Evolutionary conservation across 371 early-diverging fungal genomes (phyloP), one percentile per base, ranked within the genome.

Genomic region (Lichtheimia ramosa): DNA sequence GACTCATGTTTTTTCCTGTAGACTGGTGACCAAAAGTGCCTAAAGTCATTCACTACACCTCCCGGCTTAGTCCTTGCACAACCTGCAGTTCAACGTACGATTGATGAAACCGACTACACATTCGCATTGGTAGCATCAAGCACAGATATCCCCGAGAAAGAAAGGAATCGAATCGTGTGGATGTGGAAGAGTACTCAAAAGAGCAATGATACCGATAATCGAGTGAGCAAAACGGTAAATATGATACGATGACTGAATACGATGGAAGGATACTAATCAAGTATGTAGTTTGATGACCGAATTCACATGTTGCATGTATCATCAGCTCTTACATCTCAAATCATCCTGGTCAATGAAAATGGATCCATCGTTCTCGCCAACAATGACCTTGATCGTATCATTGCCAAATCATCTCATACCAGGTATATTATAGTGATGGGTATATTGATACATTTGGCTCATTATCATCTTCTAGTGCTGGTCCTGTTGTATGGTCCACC

Each of bases 11-110:
- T 25, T 4, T 15, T 61, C 27, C 42, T 12, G 18, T 73, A 84
- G 84, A 81, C 82, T 4, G 68, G 69, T 3, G 83, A 82, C 62
- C 84, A 86, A 61, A 86, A 83, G 59, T 86, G 84, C 55, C 63
- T 75, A 40, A 71, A 77, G 46, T 86, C 86, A 15, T 86, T 82
- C 75, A 83, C 75, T 16, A 74, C 82, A 49, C 83, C 86, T 21
- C 84, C 84, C 20, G 81, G 82, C 51, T 64, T 83, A 56, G 74
- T 77, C 1, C 81, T 85, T 59, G 68, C 73, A 28, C 72, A 77
- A 59, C 79, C 86, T 49, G 83, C 83, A 15, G 73, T 70, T 27
- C 66, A 76, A 51, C 69, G 70, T 43, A 58, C 64, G n/a, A 62
- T 69, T 65, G 70, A 74, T 18, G 60, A 71, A 8, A 61, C 65